A percentile compares a stretch with the other conserved stretches of the same genome.
These are phyloP conservation scores for Camellia granthamiana DNA, from an alignment of 148 eudicot genomes.

Conservation along the genomic window DNA sequence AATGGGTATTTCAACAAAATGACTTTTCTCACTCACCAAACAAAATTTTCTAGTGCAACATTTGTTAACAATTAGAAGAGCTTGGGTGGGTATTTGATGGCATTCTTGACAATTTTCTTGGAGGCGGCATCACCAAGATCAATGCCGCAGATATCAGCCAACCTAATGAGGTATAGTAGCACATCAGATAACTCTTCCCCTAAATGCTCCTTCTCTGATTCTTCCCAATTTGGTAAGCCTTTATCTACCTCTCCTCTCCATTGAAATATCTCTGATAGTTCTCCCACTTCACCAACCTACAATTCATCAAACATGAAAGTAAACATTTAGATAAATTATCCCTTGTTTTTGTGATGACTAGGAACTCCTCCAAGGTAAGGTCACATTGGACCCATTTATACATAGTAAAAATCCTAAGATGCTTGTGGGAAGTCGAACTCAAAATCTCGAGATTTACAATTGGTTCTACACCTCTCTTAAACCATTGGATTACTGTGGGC, in stretches of 20 bases:
- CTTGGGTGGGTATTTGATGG: slow-evolving; percentile 52
- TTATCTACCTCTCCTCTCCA: slow-evolving; percentile 75
- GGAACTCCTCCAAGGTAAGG: too few relatives aligned
- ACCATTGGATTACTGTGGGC: too few relatives aligned
- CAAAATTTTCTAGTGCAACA: too few relatives aligned
- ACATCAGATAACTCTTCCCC: slow-evolving; percentile 81
- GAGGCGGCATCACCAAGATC: slow-evolving; percentile 65
- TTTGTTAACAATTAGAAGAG: neutral
- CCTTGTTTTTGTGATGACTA: too few relatives aligned
- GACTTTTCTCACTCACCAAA: too few relatives aligned
- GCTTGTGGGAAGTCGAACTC: too few relatives aligned
- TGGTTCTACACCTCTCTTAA: too few relatives aligned
- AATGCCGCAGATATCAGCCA: slow-evolving; percentile 64
- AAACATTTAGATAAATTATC: neutral
- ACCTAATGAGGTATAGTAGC: slow-evolving; percentile 55
- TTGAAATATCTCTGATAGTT: slow-evolving; percentile 70
- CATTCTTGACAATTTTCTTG: slow-evolving; percentile 58
- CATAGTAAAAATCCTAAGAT: too few relatives aligned
- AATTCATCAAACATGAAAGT: neutral
- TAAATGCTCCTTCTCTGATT: slow-evolving; percentile 64
- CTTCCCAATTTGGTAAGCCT: slow-evolving; percentile 69
- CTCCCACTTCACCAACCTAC: slow-evolving; percentile 72
- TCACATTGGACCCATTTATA: too few relatives aligned
- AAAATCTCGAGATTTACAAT: too few relatives aligned
- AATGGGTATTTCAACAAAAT: too few relatives aligned